These are phyloP conservation scores for Sporothrix dimorphospora DNA, from an alignment of 2,329 filamentous ascomycete genomes.

Conservation along the genomic window DNA sequence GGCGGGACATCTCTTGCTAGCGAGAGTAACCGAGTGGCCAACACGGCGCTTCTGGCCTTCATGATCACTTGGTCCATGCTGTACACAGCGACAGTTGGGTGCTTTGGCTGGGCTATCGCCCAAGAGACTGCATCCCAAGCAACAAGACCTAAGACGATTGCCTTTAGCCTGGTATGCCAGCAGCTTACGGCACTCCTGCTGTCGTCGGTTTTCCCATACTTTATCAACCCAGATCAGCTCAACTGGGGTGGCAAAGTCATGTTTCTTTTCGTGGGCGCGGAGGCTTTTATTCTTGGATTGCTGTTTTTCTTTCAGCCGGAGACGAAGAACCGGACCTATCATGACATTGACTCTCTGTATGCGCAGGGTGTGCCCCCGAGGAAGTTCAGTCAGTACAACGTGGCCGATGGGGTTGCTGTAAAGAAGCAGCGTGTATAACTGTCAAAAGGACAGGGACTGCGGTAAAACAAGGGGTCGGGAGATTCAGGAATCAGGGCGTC, in stretches of 20 bases:
- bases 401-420: background rate
- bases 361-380: background rate
- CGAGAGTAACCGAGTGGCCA: background rate
- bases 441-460: too few relatives aligned
- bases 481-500: too few relatives aligned
- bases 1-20: background rate
- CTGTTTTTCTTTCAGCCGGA: background rate
- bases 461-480: too few relatives aligned
- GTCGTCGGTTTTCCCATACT: background rate
- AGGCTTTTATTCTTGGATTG: background rate
- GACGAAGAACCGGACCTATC: background rate
- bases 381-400: background rate
- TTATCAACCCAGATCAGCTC: background rate
- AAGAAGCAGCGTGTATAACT: too few relatives aligned
- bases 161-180: background rate
- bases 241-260: background rate
- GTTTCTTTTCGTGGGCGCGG: background rate
- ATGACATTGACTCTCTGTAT: background rate
- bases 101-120: background rate
- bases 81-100: background rate
- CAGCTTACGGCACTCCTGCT: background rate
- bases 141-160: background rate
- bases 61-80: background rate
- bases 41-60: background rate
- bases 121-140: background rate